Evolutionary conservation across 2,329 filamentous ascomycete genomes (phyloP), one percentile per base, ranked within the genome.

Genomic region (Fusarium sp.): DNA sequence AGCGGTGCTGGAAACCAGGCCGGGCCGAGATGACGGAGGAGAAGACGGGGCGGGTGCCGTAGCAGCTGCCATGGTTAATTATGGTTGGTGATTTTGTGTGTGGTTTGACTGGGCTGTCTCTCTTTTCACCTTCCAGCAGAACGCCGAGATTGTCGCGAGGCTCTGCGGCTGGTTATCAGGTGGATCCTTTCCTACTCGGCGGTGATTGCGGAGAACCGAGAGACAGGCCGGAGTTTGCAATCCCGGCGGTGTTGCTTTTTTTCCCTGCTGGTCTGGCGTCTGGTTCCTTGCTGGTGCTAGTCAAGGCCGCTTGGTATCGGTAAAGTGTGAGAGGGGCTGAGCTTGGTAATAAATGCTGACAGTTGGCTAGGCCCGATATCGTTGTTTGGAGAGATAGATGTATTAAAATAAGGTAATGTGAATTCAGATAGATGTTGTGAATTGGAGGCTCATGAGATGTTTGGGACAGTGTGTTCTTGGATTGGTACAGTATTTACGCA

Each of bases 71-170:
- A 59, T 59, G 26, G 31, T 20, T 6, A 40, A 11, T 58, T 50
- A 34, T 15, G 42, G 51, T 51, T 31, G 26, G 43, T 7, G 33
- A 26, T 33, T 48, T 53, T 43, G 38, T 42, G 33, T 43, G 46
- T 24, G 22, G 22, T 24, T 24, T 24, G 22, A 24, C 34, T 36
- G 20, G 28, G 15, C 22, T 42, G 26, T 43, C 33, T 39, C 46
- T 58, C 36, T 52, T 40, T 53, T 53, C 31, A 57, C 26, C 22
- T 48, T 28, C 28, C 48, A 33, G 13, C 42, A 24, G 28, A 50
- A 46, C 52, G 49, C 52, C 66, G 49, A 70, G 52, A 69, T 63
- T 71, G 42, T 55, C 46, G 56, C 63, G 67, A 70, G 63, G 67
- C 67, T 70, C 67, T 64, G 39, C 61, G 64, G 63, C 51, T 66